Evolutionary conservation across 2,329 filamentous ascomycete genomes (phyloP).

Genomic region (Thelonectria blattea): DNA sequence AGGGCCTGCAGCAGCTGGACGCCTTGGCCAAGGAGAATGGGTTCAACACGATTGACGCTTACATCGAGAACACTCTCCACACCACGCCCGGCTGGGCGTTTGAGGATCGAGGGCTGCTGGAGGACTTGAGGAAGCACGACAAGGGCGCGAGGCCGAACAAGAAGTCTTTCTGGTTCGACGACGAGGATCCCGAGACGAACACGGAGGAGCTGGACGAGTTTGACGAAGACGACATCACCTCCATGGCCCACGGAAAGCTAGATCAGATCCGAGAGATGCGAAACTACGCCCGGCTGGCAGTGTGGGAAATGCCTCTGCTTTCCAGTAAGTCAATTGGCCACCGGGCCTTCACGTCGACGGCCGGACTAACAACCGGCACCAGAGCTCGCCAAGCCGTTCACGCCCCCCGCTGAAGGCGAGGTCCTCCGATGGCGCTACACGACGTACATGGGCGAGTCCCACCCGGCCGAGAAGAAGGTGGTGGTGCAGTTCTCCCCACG

Average conservation of each 20-base stretch:
- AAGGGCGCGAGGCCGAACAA: slow-evolving; percentile 43
- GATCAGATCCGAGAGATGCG: slow-evolving; percentile 87
- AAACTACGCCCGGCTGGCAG: slow-evolving; percentile 84
- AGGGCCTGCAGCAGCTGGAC: slow-evolving; percentile 44
- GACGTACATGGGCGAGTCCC: slow-evolving; percentile 91
- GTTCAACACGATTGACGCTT: slow-evolving; percentile 43
- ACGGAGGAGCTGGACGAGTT: slow-evolving; percentile 66
- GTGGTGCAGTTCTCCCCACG: slow-evolving; percentile 84
- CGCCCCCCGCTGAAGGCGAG: slow-evolving; percentile 68
- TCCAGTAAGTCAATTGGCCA: slow-evolving; percentile 66
- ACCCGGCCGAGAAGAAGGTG: slow-evolving; percentile 92
- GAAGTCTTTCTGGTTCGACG: slow-evolving; percentile 56
- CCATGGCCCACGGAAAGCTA: slow-evolving; percentile 83
- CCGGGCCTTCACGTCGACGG: neutral
- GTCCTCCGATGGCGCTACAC: slow-evolving; percentile 96
- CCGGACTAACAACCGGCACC: slow-evolving; percentile 22
- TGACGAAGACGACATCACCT: slow-evolving; percentile 83
- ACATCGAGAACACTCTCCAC: slow-evolving; percentile 38
- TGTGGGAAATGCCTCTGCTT: slow-evolving; percentile 95
- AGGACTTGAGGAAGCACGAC: slow-evolving; percentile 41
- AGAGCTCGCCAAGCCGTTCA: slow-evolving; percentile 87
- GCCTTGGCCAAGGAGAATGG: slow-evolving; percentile 45
- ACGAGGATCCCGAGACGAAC: slow-evolving; percentile 54
- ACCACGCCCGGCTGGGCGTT: slow-evolving; percentile 39
- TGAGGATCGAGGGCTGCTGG: slow-evolving; percentile 42